Percentiles rank a stretch among this genome's conserved stretches.
Evolutionary conservation across 768 basidiomycete species (phyloP).

Genomic region (Gelatoporia subvermispora): DNA sequence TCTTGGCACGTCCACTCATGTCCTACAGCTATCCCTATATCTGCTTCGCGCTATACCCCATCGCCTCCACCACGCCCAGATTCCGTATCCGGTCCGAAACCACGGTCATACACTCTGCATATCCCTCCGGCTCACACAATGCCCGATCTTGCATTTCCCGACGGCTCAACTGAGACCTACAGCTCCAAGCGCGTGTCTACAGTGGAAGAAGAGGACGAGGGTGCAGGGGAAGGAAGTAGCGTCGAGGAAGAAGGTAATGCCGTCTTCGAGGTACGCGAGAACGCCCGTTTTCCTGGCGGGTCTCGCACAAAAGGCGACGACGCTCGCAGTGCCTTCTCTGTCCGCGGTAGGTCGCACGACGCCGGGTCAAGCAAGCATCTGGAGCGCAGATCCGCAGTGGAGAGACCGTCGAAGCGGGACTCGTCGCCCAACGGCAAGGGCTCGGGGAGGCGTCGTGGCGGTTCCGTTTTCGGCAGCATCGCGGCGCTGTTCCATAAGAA

Average conservation of each 20-base stretch:
- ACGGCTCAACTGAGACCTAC: constrained; percentile 5
- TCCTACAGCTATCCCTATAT: neutral
- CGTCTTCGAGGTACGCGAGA: constrained; percentile 48
- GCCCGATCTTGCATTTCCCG: constrained; percentile 30
- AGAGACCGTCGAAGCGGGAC: constrained; percentile 5
- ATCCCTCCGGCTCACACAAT: constrained; percentile 55
- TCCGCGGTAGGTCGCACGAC: constrained; percentile 9
- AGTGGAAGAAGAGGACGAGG: constrained; percentile 16
- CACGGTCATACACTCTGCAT: constrained; percentile 21
- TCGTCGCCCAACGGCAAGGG: constrained; percentile 13
- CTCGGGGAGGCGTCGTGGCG: constrained; percentile 8
- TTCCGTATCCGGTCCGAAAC: constrained; percentile 12
- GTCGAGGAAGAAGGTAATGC: constrained; percentile 32
- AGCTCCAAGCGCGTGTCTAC: constrained; percentile 23
- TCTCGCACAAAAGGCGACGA: constrained; percentile 1
- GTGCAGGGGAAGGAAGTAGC: constrained; percentile 27
- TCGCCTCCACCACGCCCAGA: neutral
- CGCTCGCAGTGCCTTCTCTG: constrained; percentile 8
- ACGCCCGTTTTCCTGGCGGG: constrained; percentile 39
- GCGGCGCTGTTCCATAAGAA: constrained; percentile 36
- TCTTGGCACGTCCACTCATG: neutral
- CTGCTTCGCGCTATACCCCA: neutral
- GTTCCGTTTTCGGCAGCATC: constrained; percentile 38
- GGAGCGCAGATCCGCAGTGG: too few relatives aligned
- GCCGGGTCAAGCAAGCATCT: neutral